phyloP scores from a whole-genome alignment of 106 monocot species.

The Allium sativum region DNA sequence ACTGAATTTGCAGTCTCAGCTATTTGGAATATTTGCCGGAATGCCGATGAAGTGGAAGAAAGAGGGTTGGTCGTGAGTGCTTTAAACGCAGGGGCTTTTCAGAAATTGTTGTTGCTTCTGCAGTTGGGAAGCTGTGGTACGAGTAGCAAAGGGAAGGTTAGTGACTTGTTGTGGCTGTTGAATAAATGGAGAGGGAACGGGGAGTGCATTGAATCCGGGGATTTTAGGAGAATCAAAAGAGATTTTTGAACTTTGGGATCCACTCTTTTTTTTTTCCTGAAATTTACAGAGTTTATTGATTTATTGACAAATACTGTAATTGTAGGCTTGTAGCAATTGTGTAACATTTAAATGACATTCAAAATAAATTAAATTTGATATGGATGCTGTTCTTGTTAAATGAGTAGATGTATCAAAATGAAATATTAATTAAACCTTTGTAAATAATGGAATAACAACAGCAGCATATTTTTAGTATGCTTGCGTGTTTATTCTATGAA shows the following conservation, averaged over 20 bases:
- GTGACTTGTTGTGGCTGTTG: constrained; percentile 38
- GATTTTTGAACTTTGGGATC: constrained; percentile 11
- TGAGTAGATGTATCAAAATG: too few relatives aligned
- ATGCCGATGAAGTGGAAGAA: background rate
- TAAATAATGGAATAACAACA: too few relatives aligned
- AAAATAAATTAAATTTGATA: too few relatives aligned
- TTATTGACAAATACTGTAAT: too few relatives aligned
- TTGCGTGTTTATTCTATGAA: too few relatives aligned
- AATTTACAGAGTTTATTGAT: too few relatives aligned
- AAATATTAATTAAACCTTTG: too few relatives aligned
- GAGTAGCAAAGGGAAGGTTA: constrained; percentile 33
- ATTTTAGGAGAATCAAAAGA: constrained; percentile 37
- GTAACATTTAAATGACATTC: too few relatives aligned
- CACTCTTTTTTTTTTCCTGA: too few relatives aligned
- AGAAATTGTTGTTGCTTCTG: constrained; percentile 41
- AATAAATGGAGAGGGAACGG: constrained; percentile 19
- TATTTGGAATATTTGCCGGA: constrained; percentile 56
- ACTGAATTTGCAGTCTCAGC: constrained; percentile 62
- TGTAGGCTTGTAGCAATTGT: too few relatives aligned
- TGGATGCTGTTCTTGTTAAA: too few relatives aligned
- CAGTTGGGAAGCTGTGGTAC: constrained; percentile 36
- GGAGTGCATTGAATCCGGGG: constrained; percentile 38
- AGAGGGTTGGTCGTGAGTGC: constrained; percentile 8
- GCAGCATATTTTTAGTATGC: too few relatives aligned
- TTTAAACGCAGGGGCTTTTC: constrained; percentile 42